Evolutionary conservation across 345 rosid genomes (phyloP), one percentile per base, ranked within the genome.

Genomic region (Adansonia digitata): DNA sequence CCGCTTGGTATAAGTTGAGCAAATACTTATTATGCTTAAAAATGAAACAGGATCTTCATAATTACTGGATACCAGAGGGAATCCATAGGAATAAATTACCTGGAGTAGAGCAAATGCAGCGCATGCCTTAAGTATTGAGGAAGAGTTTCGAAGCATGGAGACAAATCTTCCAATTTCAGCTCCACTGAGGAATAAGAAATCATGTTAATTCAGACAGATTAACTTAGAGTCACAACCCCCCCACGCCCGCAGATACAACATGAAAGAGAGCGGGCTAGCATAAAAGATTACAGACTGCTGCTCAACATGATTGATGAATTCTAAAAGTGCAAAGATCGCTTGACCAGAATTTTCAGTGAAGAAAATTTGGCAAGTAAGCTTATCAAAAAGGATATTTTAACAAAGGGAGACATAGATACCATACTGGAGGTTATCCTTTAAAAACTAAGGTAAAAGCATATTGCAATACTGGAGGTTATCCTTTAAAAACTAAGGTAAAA

Each of bases 41-140:
- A 29, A 42, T 18, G 20, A 53, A 74, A 66, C 24, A 61, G 42
- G 66, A 73, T 13, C 22, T 27, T 56, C 18, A 11, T 27, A 37
- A 11, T 9, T 2, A 1, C 49, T n/a, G n/a, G n/a, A n/a, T n/a
- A n/a, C 49, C 14, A 45, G 11, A 7, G 12, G 49, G 12, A 45
- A 45, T 45, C 12, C 14, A 11, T 45, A 45, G 49, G 2, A 13
- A 45, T 45, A 45, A 9, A 45, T 12, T 86, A 89, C 96, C 93
- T 91, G 97, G 62, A 91, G 87, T 71, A 91, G 90, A 35, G 97
- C 97, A 82, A 91, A 89, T 60, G 97, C 92, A 53, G 97, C 97
- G 72, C 97, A 91, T 35, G 97, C 79, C 82, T 88, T 91, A 63
- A 91, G 94, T 40, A 84, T 70, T 18, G 83, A 67, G 78, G 88